Evolutionary conservation across 306 rosid species (phyloP), one percentile per base, ranked within the genome.

Genomic region (Cicer bijugum): DNA sequence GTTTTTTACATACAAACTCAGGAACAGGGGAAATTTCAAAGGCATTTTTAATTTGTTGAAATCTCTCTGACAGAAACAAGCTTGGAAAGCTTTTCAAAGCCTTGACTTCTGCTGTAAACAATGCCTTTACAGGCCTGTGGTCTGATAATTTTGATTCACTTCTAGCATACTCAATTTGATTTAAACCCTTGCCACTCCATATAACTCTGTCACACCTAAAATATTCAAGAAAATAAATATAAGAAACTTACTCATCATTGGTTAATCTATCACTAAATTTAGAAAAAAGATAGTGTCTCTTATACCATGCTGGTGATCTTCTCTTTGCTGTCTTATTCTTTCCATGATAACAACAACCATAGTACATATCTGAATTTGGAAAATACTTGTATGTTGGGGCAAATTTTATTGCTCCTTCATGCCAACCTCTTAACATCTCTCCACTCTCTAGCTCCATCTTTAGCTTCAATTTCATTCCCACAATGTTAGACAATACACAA

Each of bases 311-410:
- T 2, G 98, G 98, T 61, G 96, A 79, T 8, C 96, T 81, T 62
- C 64, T 85, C 68, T 90, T 88, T 52, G 78, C 82, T 56, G 81
- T 50, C 52, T 74, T 87, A 33, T 51, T 82, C 12, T 43, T 80
- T 9, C 79, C 89, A 0, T 81, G 78, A 66, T 83, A 70, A 70
- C 67, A 60, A 8, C 85, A 50, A 33, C 90, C 97, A 69, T 82
- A 85, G 56, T 92, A 92, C 4, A 37, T 0, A 43, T 92, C 96
- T 37, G 98, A 92, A 77, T 88, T 84, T 15, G 74, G 86, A 69
- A 81, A 84, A 45, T 92, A 92, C 84, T 92, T 92, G 88, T 90
- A 92, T 5, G 98, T 92, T 40, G 98, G 98, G 17, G 92, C 81
- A 46, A 92, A 92, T 76, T 84, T 78, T n/a, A 92, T 84, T 28